Base-by-base conservation (phyloP, 805 yeast genomes). In the Kregervanrija delftensis region DNA sequence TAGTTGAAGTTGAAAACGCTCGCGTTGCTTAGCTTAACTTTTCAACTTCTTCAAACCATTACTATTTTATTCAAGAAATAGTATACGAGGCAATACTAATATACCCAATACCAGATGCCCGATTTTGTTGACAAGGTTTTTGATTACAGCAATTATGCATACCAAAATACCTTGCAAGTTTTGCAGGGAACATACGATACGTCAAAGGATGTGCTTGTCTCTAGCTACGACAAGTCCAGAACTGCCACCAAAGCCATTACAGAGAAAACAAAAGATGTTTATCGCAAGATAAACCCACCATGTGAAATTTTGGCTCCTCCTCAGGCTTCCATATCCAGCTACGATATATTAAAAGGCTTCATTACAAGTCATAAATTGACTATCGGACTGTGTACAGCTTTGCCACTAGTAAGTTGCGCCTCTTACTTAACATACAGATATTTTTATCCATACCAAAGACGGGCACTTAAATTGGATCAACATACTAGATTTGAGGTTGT, bases 401-500 rank as follows among this genome's bases (percentile, higher is more conserved):
- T 43, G 11, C 44, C 53, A 3, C 30, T 44, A 3, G 15, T 51
- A 9, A 40, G 44, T 4, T 46, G 16, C 13, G 30, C 45, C 9
- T 35, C 37, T 4, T 43, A 44, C 30, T 35, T 47, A 37, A 30
- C 40, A 1, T 45, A 39, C 31, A 37, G 49, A 37, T 17, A 35
- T 9, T 30, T 40, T 15, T 32, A 39, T 30, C 56, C 54, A 4
- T 46, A 41, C 32, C 15, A 37, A 11, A 65, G 91, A 53, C 66
- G 81, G 46, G 95, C 89, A 1, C 70, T 73, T 5, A 72, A 79
- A 47, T 67, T 87, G 31, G 53, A 73, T 5, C 81, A 81, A 48
- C 93, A 95, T 2, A 84, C 86, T 3, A 67, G 96, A 41, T 72
- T 74, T 48, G 93, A 86, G 53, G 91, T 85, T 8, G 77, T 87